Evolutionary conservation across 2,329 filamentous ascomycete genomes (phyloP).

Genomic region (Paraphaeosphaeria minitans): DNA sequence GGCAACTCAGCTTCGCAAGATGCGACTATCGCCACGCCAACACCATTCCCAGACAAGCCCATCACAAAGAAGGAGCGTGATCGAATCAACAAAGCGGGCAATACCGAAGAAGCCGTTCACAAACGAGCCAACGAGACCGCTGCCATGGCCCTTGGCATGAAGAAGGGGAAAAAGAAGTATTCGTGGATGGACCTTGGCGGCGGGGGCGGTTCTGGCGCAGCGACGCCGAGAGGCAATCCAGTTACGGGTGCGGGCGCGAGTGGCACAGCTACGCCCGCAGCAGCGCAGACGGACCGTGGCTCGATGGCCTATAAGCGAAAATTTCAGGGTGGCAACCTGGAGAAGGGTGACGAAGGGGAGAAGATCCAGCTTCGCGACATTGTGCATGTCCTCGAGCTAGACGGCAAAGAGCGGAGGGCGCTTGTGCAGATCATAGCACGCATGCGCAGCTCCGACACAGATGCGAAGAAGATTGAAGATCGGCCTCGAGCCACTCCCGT

Average conservation of each 20-base stretch:
- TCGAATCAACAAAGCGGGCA: constrained; percentile 72
- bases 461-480: constrained; percentile 25
- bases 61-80: constrained; percentile 88
- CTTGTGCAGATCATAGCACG: constrained; percentile 37
- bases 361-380: constrained; percentile 86
- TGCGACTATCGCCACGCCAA: constrained; percentile 27
- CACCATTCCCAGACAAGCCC: constrained; percentile 46
- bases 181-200: constrained; percentile 71
- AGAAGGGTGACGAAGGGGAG: constrained; percentile 77
- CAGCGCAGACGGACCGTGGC: constrained; percentile 35
- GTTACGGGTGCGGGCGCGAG: constrained; percentile 27
- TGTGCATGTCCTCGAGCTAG: constrained; percentile 77
- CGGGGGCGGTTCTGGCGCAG: constrained; percentile 44
- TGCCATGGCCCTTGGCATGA: constrained; percentile 67
- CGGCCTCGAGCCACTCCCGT: background rate
- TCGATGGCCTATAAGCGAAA: constrained; percentile 65
- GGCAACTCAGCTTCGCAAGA: constrained; percentile 36
- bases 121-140: constrained; percentile 86
- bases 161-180: constrained; percentile 66
- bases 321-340: constrained; percentile 54
- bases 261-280: constrained; percentile 33
- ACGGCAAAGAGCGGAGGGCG: constrained; percentile 70
- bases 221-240: constrained; percentile 39
- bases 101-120: constrained; percentile 78
- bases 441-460: constrained; percentile 38